Percentiles rank a stretch among this genome's conserved stretches.
Evolutionary conservation across 2,329 filamentous ascomycete genomes (phyloP).

Genomic region (Mycosphaerella arachidis): DNA sequence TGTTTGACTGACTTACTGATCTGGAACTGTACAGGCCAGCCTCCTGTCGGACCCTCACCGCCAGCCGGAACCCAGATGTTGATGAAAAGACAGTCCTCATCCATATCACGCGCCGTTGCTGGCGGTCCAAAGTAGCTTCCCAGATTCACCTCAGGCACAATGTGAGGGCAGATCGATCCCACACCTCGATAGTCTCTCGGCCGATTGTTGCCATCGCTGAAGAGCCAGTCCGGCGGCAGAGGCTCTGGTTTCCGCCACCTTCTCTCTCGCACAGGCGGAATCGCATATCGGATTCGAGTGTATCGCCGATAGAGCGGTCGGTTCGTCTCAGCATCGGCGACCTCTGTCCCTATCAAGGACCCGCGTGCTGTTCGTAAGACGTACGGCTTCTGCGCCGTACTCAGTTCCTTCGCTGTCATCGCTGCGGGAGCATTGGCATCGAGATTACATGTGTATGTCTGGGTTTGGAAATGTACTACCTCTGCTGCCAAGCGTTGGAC

Average conservation of each 20-base stretch:
- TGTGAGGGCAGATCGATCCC: conserved; percentile 17
- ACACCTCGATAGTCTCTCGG: conserved; percentile 14
- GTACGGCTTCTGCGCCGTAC: conserved; percentile 10
- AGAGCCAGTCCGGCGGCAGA: conserved; percentile 17
- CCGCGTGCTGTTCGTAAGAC: conserved; percentile 14
- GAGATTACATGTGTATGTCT: background rate
- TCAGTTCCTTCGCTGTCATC: conserved; percentile 4
- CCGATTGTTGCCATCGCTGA: conserved; percentile 16
- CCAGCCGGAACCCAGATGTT: conserved; percentile 20
- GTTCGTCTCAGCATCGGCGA: conserved; percentile 12
- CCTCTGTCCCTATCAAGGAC: conserved; percentile 13
- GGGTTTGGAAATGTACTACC: background rate
- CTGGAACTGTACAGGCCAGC: conserved; percentile 19
- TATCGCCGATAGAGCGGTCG: conserved; percentile 15
- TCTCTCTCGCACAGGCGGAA: conserved; percentile 14
- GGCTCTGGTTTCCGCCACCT: conserved; percentile 19
- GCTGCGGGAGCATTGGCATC: background rate
- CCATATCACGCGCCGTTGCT: conserved; percentile 6
- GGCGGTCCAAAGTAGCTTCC: background rate
- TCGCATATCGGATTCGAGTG: conserved; percentile 15
- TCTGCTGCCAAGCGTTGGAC: background rate
- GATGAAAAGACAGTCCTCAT: conserved; percentile 19
- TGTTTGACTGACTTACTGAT: conserved; percentile 5
- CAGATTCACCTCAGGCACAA: background rate
- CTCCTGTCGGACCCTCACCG: conserved; percentile 9